Conservation (phyloP, 2,329 filamentous ascomycete species). For the Leptoxyphium fumago region DNA sequence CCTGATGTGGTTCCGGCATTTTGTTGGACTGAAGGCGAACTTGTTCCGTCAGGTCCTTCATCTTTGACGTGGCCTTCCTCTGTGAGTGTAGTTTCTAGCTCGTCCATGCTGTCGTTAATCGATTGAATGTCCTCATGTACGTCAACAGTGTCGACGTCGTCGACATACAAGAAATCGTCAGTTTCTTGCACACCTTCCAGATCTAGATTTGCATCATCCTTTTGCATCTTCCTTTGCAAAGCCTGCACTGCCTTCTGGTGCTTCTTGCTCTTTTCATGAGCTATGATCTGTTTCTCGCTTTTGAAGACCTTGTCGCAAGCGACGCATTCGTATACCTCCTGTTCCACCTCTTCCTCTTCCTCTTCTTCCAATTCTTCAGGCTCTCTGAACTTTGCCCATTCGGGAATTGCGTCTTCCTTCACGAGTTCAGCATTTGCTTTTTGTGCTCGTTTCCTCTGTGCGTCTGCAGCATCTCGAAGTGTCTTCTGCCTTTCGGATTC, state of each 20-base stretch:
- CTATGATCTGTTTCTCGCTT: slow-evolving; percentile 80
- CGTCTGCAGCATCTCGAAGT: slow-evolving; percentile 62
- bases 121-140: neutral
- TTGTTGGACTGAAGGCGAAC: neutral
- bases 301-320: slow-evolving; percentile 58
- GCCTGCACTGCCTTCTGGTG: slow-evolving; percentile 76
- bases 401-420: slow-evolving; percentile 48
- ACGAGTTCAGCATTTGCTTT: slow-evolving; percentile 68
- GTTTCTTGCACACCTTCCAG: slow-evolving; percentile 25
- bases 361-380: slow-evolving; percentile 36
- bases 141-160: neutral
- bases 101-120: slow-evolving; percentile 1
- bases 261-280: slow-evolving; percentile 94
- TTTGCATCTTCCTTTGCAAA: slow-evolving; percentile 66
- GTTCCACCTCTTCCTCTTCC: slow-evolving; percentile 33
- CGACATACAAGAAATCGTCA: slow-evolving; percentile 8
- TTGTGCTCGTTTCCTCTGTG: slow-evolving; percentile 70
- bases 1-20: neutral
- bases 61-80: slow-evolving; percentile 1
- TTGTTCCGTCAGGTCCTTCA: neutral
- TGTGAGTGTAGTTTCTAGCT: neutral
- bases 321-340: slow-evolving; percentile 46
- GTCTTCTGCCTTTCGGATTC: slow-evolving; percentile 68
- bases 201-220: slow-evolving; percentile 52
- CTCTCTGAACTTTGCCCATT: slow-evolving; percentile 56